Conservation (phyloP, 805 yeast species). For the Yamadazyma endophytica region DNA sequence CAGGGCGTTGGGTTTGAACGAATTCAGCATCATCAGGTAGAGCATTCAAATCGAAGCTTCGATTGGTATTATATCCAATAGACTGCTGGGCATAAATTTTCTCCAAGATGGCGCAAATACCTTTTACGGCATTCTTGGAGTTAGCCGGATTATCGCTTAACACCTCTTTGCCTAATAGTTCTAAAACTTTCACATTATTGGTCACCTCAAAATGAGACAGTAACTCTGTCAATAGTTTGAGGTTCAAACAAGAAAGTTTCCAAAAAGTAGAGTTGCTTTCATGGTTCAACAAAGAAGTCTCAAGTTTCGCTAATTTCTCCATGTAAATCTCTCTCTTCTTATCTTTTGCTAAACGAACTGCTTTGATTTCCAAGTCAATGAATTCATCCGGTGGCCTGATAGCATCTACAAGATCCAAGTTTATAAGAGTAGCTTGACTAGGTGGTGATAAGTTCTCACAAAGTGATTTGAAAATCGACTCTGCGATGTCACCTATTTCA, state of each 20-base stretch:
- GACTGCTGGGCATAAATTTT: constrained; percentile 43
- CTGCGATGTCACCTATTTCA: constrained; percentile 52
- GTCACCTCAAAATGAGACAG: constrained; percentile 52
- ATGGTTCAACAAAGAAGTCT: constrained; percentile 24
- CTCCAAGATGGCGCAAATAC: constrained; percentile 50
- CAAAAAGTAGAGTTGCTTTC: constrained; percentile 44
- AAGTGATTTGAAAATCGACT: constrained; percentile 41
- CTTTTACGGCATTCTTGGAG: constrained; percentile 55
- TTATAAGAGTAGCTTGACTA: constrained; percentile 45
- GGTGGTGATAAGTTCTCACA: constrained; percentile 28
- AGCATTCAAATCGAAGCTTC: constrained; percentile 36
- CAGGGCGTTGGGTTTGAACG: constrained; percentile 39
- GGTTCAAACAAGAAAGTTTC: constrained; percentile 48
- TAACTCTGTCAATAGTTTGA: constrained; percentile 47
- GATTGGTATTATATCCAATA: constrained; percentile 44
- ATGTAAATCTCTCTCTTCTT: constrained; percentile 46
- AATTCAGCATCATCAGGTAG: constrained; percentile 30
- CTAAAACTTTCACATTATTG: constrained; percentile 36
- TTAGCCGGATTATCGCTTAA: constrained; percentile 66
- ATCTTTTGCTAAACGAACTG: constrained; percentile 61
- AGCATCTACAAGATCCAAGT: constrained; percentile 35
- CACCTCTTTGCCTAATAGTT: constrained; percentile 43
- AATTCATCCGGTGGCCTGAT: constrained; percentile 61
- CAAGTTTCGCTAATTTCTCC: constrained; percentile 39
- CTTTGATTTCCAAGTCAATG: constrained; percentile 54